Evolutionary conservation across 768 basidiomycete species (phyloP).

Genomic region (Podaxis pistillaris): DNA sequence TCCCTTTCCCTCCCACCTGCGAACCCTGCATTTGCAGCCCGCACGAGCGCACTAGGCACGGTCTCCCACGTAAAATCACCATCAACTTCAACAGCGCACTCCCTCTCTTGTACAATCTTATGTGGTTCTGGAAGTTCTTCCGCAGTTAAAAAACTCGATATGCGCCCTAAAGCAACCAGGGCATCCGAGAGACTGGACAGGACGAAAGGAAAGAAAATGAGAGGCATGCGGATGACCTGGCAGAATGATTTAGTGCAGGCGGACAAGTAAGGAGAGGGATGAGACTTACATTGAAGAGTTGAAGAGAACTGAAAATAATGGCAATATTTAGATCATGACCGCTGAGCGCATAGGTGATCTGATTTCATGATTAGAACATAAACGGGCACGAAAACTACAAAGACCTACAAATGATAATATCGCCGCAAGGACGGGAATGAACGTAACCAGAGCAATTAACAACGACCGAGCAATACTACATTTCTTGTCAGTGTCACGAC

Average conservation of each 20-base stretch:
- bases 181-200: constrained; percentile 48
- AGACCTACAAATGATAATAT: constrained; percentile 50
- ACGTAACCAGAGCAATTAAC: constrained; percentile 43
- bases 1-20: constrained; percentile 17
- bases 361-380: neutral
- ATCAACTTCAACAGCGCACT: constrained; percentile 43
- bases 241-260: too few relatives aligned
- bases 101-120: constrained; percentile 34
- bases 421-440: constrained; percentile 51
- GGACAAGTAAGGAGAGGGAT: neutral
- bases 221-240: constrained; percentile 58
- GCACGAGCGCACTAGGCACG: constrained; percentile 22
- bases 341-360: constrained; percentile 64
- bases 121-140: constrained; percentile 54
- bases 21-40: constrained; percentile 14
- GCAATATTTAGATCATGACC: constrained; percentile 55
- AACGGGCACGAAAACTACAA: neutral
- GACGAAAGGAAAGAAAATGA: constrained; percentile 56
- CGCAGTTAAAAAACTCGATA: constrained; percentile 46
- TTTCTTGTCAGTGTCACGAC: constrained; percentile 5
- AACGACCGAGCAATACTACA: constrained; percentile 32
- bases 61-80: constrained; percentile 56
- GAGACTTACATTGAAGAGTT: constrained; percentile 52
- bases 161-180: constrained; percentile 47
- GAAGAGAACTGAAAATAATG: constrained; percentile 54